These are phyloP conservation scores for Aspergillus avenaceus DNA, from an alignment of 495 filamentous ascomycete species.

Conservation along the genomic window DNA sequence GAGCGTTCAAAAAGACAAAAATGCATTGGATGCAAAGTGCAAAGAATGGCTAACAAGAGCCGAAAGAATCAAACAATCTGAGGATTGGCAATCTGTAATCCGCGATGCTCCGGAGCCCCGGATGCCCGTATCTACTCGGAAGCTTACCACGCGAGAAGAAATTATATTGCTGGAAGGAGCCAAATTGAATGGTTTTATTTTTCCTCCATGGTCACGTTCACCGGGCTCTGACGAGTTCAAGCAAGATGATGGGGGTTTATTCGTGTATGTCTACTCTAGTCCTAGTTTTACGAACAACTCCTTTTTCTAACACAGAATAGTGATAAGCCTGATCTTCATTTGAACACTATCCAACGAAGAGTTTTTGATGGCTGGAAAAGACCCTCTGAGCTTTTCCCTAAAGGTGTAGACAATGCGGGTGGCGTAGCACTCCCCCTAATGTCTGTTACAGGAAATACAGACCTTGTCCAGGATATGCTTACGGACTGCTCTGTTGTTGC, in stretches of 20 bases:
- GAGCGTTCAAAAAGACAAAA: constrained; percentile 48
- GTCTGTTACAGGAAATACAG: constrained; percentile 50
- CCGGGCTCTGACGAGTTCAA: constrained; percentile 55
- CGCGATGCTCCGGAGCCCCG: constrained; percentile 16
- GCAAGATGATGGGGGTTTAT: constrained; percentile 24
- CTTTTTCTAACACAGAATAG: constrained; percentile 42
- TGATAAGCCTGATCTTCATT: constrained; percentile 59
- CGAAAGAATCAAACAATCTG: constrained; percentile 63
- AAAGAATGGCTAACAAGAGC: constrained; percentile 61
- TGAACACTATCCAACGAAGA: constrained; percentile 66
- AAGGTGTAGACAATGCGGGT: constrained; percentile 6
- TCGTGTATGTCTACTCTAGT: constrained; percentile 50
- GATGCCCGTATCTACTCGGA: constrained; percentile 50
- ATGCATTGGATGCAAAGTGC: constrained; percentile 58
- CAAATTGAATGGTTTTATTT: constrained; percentile 72
- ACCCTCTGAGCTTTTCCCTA: constrained; percentile 51
- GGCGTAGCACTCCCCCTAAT: constrained; percentile 42
- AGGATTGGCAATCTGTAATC: constrained; percentile 30
- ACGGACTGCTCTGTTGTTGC: constrained; percentile 97
- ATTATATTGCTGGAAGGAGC: constrained; percentile 74
- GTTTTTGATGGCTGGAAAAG: constrained; percentile 82
- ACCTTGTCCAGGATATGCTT: constrained; percentile 89
- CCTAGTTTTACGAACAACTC: not conserved
- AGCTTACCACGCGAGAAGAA: constrained; percentile 67
- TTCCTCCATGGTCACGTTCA: constrained; percentile 71